Evolutionary conservation across 2,329 filamentous ascomycete species (phyloP), one percentile per base, ranked within the genome.

Genomic region (Aspergillus pseudoglaucus): DNA sequence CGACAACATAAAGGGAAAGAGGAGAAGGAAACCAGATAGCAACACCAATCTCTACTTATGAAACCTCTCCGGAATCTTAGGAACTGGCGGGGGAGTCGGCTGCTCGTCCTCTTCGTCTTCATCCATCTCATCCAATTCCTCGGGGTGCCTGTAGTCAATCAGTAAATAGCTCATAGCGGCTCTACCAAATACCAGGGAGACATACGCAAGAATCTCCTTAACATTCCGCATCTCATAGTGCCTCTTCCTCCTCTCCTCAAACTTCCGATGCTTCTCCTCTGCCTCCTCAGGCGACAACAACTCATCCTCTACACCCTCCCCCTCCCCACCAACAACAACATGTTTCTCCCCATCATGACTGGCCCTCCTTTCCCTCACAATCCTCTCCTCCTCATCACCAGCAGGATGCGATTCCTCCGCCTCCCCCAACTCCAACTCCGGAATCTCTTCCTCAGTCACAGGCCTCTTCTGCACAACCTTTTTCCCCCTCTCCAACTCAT

Each of bases 151-250:
- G 49, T 20, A 44, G 17, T 27, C 33, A 18, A 43, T 18, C n/a
- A 14, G 46, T 52, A 44, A 55, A 52, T 30, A 54, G 45, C 15
- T 25, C 22, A n/a, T n/a, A 9, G 5, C 27, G 30, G 22, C 42
- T 5, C 27, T 30, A 27, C 42, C 6, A 41, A 47, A 42, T 12
- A 35, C 38, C 17, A 22, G 42, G 30, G 10, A 44, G 47, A 71
- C 76, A 56, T 68, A 85, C 83, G 89, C 90, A 55, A 98, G 80
- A 46, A 97, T 72, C 62, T 84, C 81, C 61, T 93, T 95, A 49
- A 96, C 90, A 63, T 93, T 87, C 73, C 82, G 89, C 93, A 98
- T 98, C 77, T 98, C 93, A 71, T 98, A 98, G 71, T 98, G 93
- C 75, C 84, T 91, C 83, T 93, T 96, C 63, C 93, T 82, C 75